phyloP scores from a whole-genome alignment of 108 stramenopile species.

The Nannochloropsis oceanica region DNA sequence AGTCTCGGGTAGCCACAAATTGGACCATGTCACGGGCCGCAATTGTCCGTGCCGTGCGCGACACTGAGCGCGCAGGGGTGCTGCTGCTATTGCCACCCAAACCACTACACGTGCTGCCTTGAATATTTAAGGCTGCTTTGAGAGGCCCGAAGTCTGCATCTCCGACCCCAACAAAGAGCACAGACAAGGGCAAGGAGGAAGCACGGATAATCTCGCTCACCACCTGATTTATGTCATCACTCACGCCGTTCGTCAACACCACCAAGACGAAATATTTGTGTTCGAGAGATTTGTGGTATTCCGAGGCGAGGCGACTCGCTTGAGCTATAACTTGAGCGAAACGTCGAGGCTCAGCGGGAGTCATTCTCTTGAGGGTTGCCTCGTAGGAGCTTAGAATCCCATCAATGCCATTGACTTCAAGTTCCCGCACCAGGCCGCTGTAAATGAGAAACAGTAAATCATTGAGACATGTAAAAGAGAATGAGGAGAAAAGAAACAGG shows the following conservation, averaged over 20 bases:
- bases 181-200: neutral
- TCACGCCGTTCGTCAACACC: neutral
- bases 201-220: neutral
- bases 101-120: neutral
- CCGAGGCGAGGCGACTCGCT: neutral
- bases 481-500: too few relatives aligned
- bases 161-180: neutral
- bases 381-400: neutral
- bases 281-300: neutral
- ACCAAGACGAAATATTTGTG: neutral
- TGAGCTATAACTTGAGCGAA: neutral
- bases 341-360: neutral
- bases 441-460: too few relatives aligned
- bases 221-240: neutral
- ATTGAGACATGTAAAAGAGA: too few relatives aligned
- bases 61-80: too few relatives aligned
- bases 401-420: neutral
- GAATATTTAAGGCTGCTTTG: neutral
- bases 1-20: neutral
- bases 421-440: neutral
- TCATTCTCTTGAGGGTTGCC: neutral
- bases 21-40: neutral
- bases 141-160: neutral
- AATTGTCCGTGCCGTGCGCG: neutral
- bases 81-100: too few relatives aligned